A percentile compares a stretch with the other conserved stretches of the same genome.
These are phyloP conservation scores for Daldinia concentrica DNA, from an alignment of 495 filamentous ascomycete genomes.

Conservation along the genomic window DNA sequence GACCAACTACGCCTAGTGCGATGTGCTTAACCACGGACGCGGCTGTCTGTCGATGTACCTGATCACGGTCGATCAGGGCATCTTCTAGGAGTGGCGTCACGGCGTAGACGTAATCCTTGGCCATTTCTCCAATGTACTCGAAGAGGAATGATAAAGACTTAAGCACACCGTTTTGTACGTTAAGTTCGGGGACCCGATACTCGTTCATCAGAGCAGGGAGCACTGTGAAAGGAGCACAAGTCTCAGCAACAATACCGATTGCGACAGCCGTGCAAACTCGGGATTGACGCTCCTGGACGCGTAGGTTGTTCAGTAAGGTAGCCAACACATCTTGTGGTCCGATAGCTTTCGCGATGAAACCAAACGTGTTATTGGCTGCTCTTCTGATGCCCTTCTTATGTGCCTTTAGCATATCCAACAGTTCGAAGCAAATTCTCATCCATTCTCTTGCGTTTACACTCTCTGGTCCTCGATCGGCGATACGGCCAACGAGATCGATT, in stretches of 20 bases:
- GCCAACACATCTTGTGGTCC: slow-evolving; percentile 97
- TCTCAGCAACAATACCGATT: slow-evolving; percentile 99
- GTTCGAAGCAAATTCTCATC: slow-evolving; percentile 99
- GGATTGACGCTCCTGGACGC: slow-evolving; percentile 96
- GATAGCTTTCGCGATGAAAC: slow-evolving; percentile 99
- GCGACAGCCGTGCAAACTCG: slow-evolving; percentile 98
- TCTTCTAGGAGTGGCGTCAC: slow-evolving; percentile 97
- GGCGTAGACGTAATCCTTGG: slow-evolving; percentile 99
- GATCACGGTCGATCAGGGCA: slow-evolving; percentile 96
- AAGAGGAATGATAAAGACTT: slow-evolving; percentile 98
- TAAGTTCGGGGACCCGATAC: slow-evolving; percentile 97
- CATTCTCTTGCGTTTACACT: slow-evolving; percentile 96
- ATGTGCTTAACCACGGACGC: slow-evolving; percentile 97
- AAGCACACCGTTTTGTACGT: slow-evolving; percentile 98
- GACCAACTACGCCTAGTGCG: slow-evolving; percentile 91
- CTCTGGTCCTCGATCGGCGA: slow-evolving; percentile 95
- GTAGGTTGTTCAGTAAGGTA: slow-evolving; percentile 93
- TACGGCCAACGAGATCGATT: slow-evolving; percentile 98
- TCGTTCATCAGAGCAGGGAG: slow-evolving; percentile 99
- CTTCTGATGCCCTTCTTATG: slow-evolving; percentile 99
- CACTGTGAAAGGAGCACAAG: slow-evolving; percentile 98
- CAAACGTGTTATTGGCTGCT: slow-evolving; percentile 99
- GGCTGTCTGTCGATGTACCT: slow-evolving; percentile 97
- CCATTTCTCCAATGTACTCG: slow-evolving; percentile 99
- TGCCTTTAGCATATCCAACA: slow-evolving; percentile 99